Evolutionary conservation across 2,329 filamentous ascomycete species (phyloP).

Genomic region (Coniosporium tulheliwenetii): DNA sequence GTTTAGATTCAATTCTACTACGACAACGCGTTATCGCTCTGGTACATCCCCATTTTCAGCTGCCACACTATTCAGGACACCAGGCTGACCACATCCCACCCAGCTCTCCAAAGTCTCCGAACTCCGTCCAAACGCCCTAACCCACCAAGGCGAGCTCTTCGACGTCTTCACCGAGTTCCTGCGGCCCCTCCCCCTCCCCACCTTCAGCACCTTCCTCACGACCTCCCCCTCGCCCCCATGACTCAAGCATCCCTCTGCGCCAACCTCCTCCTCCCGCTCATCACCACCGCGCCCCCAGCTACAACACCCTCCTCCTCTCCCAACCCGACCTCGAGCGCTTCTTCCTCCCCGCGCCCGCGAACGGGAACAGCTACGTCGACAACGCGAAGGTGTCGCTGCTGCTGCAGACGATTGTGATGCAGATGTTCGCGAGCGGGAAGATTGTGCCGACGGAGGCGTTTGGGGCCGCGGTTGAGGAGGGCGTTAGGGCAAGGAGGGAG

Average conservation of each 20-base stretch:
- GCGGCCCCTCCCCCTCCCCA: slow-evolving; percentile 39
- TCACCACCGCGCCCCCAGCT: slow-evolving; percentile 25
- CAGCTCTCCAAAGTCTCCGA: slow-evolving; percentile 22
- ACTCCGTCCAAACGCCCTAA: slow-evolving; percentile 25
- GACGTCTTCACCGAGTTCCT: slow-evolving; percentile 41
- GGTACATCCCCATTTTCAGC: slow-evolving; percentile 16
- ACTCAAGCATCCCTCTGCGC: slow-evolving; percentile 37
- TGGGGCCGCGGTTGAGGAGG: slow-evolving; percentile 31
- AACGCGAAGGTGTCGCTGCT: slow-evolving; percentile 60
- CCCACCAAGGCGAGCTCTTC: slow-evolving; percentile 41
- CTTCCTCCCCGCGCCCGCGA: slow-evolving; percentile 52
- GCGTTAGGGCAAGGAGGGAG: slow-evolving; percentile 34
- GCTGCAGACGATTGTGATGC: slow-evolving; percentile 47
- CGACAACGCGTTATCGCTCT: slow-evolving; percentile 49
- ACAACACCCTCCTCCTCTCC: slow-evolving; percentile 27
- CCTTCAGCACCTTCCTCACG: slow-evolving; percentile 41
- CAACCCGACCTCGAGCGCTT: slow-evolving; percentile 37
- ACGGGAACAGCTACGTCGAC: slow-evolving; percentile 42
- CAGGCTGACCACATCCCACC: slow-evolving; percentile 7
- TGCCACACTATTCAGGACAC: not conserved
- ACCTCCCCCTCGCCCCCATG: slow-evolving; percentile 24
- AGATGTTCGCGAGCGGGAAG: slow-evolving; percentile 23
- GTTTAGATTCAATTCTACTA: slow-evolving; percentile 40
- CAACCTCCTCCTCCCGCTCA: slow-evolving; percentile 33
- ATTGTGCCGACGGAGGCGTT: slow-evolving; percentile 21